Evolutionary conservation across 306 rosid genomes (phyloP).

Genomic region (Pterocarpus santalinus): DNA sequence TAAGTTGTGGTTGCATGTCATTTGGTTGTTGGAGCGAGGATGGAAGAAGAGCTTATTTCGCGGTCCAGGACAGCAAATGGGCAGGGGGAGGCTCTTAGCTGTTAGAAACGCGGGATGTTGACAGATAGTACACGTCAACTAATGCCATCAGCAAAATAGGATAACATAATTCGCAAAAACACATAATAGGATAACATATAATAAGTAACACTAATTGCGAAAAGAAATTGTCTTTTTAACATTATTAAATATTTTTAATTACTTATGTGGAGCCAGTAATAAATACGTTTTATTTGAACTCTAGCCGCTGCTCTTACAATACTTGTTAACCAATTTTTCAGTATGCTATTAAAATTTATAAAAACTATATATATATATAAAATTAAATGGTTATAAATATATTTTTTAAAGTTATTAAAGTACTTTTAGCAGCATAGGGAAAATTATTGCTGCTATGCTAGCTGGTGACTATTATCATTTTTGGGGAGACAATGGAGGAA

Average conservation of each 20-base stretch:
- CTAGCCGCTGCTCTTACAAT: not conserved
- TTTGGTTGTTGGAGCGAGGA: not conserved
- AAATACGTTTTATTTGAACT: not conserved
- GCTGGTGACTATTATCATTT: not conserved
- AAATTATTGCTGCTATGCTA: not conserved
- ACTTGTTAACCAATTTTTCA: not conserved
- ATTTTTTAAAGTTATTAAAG: not conserved
- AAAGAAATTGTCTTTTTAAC: no score
- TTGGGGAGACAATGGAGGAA: not conserved
- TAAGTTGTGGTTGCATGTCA: no score
- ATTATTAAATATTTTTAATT: not conserved
- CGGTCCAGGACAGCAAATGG: conserved; percentile 9
- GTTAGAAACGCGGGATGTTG: not conserved
- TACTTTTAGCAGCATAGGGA: not conserved
- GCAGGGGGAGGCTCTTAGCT: not conserved
- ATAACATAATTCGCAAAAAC: not conserved
- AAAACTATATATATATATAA: no score
- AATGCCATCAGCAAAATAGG: not conserved
- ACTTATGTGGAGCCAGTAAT: not conserved
- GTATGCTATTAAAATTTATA: not conserved
- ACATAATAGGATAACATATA: no score
- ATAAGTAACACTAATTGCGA: no score
- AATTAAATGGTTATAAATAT: not conserved
- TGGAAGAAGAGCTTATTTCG: not conserved
- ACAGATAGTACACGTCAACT: not conserved